phyloP scores from a whole-genome alignment of 1,284 basidiomycete species.

The Tilletiaria anomala region DNA sequence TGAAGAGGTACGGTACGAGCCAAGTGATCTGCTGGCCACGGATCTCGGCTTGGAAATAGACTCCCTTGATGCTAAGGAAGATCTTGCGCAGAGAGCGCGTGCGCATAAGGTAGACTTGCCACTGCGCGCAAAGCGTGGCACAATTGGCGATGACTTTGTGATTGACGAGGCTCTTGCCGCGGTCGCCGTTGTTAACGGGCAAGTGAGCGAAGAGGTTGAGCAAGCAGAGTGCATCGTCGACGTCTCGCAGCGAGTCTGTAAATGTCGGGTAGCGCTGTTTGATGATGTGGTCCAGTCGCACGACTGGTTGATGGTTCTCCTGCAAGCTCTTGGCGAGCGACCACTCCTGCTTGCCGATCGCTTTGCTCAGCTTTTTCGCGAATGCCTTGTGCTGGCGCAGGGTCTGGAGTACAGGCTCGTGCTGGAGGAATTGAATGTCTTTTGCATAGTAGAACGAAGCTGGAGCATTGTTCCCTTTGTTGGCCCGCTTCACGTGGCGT shows the following conservation, averaged over 20 bases:
- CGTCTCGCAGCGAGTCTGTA: slow-evolving; percentile 82
- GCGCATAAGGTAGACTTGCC: slow-evolving; percentile 83
- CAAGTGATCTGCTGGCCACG: slow-evolving; percentile 86
- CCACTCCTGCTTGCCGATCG: slow-evolving; percentile 88
- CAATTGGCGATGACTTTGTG: slow-evolving; percentile 80
- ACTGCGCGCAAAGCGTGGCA: slow-evolving; percentile 51
- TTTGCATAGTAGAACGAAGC: slow-evolving; percentile 98
- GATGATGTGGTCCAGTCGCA: slow-evolving; percentile 70
- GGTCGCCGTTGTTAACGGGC: slow-evolving; percentile 53
- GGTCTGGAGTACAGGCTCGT: slow-evolving; percentile 90
- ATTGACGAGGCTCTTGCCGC: slow-evolving; percentile 53
- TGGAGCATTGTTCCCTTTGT: slow-evolving; percentile 91
- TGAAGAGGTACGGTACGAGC: slow-evolving; percentile 96
- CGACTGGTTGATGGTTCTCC: slow-evolving; percentile 57
- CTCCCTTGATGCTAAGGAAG: slow-evolving; percentile 94
- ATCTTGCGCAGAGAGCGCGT: slow-evolving; percentile 71
- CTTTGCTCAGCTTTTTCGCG: slow-evolving; percentile 88
- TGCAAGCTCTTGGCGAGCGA: slow-evolving; percentile 84
- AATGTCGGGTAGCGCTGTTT: slow-evolving; percentile 98
- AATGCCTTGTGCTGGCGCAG: slow-evolving; percentile 96
- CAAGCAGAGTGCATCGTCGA: slow-evolving; percentile 94
- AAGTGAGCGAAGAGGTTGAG: slow-evolving; percentile 58
- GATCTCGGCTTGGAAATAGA: slow-evolving; percentile 94
- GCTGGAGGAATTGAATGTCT: slow-evolving; percentile 91
- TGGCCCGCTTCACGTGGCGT: slow-evolving; percentile 76